A percentile compares a stretch with the other conserved stretches of the same genome.
phyloP scores from a whole-genome alignment of 164 flowering plant genomes.

The Chloranthus sessilifolius region DNA sequence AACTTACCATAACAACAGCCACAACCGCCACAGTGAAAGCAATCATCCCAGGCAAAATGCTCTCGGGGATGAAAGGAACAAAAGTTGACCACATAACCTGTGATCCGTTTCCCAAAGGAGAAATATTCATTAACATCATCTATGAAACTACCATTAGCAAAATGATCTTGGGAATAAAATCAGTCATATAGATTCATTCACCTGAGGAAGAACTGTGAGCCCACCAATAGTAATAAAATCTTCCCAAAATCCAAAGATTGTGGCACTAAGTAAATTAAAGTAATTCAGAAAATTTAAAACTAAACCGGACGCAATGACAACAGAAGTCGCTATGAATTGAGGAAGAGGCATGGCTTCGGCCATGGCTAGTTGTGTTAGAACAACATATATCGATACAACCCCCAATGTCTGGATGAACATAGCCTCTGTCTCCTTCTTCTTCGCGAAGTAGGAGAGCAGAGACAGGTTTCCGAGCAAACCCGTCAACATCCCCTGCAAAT shows the following conservation, averaged over 20 bases:
- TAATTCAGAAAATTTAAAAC: slow-evolving; percentile 68
- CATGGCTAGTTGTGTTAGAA: slow-evolving; percentile 69
- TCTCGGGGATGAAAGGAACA: slow-evolving; percentile 19
- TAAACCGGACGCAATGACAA: slow-evolving; percentile 62
- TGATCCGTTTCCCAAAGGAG: neutral
- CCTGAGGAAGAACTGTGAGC: slow-evolving; percentile 89
- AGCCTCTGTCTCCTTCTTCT: slow-evolving; percentile 85
- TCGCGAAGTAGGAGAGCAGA: slow-evolving; percentile 78
- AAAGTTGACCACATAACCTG: slow-evolving; percentile 27
- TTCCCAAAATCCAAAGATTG: slow-evolving; percentile 79
- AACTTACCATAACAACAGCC: slow-evolving; percentile 18
- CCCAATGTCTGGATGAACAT: slow-evolving; percentile 85
- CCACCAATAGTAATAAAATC: slow-evolving; percentile 89
- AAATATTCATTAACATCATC: no score
- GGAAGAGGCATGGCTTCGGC: slow-evolving; percentile 86
- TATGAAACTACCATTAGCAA: neutral
- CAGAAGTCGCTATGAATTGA: slow-evolving; percentile 46
- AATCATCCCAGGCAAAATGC: slow-evolving; percentile 19
- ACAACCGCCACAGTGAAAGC: slow-evolving; percentile 14
- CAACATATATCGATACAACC: slow-evolving; percentile 57
- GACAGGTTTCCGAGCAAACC: slow-evolving; percentile 91
- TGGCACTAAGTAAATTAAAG: slow-evolving; percentile 41
- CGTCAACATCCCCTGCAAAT: slow-evolving; percentile 71
- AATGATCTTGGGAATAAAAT: neutral
- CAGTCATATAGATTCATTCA: slow-evolving; percentile 14